Evolutionary conservation across 1,284 basidiomycete genomes (phyloP), one percentile per base, ranked within the genome.

Genomic region (Sporisorium reilianum): DNA sequence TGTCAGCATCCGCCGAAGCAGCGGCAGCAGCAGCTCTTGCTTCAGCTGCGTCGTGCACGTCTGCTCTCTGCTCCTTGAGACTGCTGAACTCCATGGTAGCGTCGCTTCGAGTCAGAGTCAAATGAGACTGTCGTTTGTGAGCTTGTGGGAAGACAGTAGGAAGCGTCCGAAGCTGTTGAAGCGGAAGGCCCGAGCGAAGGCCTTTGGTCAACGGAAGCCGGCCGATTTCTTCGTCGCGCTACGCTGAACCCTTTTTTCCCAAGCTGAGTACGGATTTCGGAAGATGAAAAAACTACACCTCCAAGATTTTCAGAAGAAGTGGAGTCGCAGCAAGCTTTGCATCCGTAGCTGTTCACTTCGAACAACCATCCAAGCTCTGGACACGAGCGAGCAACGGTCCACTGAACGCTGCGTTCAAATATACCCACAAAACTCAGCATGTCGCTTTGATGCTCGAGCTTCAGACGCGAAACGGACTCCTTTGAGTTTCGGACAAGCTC

Each of bases 71-170:
- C 45, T 68, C 68, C 28, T 68, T 58, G 44, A 68, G 68, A 40
- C 67, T 68, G 61, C 49, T 64, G 58, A 71, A 68, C 55, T 71
- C 68, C 73, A 75, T 74, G 3, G 36, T 58, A 25, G 30, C 34
- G 36, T 18, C n/a, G 32, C 11, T 6, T 38, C 36, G 38, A 41
- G 3, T 8, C 11, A 42, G 26, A 23, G 6, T n/a, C 14, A 5
- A 18, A 28, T 16, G 40, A 7, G 28, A 28, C 18, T 3, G 23
- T 38, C 34, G 9, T 45, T 22, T 44, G 59, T 40, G 12, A 41
- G 26, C 12, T 54, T 16, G 9, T 18, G 41, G 32, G 11, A 48
- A 32, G 28, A 40, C n/a, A 25, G n/a, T 58, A 38, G 55, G 46
- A 57, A 50, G 46, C 46, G 2, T 30, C 55, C 55, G 38, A 57